These are phyloP conservation scores for Furculomyces boomerangus DNA, from an alignment of 371 early-diverging fungal species.

Conservation along the genomic window DNA sequence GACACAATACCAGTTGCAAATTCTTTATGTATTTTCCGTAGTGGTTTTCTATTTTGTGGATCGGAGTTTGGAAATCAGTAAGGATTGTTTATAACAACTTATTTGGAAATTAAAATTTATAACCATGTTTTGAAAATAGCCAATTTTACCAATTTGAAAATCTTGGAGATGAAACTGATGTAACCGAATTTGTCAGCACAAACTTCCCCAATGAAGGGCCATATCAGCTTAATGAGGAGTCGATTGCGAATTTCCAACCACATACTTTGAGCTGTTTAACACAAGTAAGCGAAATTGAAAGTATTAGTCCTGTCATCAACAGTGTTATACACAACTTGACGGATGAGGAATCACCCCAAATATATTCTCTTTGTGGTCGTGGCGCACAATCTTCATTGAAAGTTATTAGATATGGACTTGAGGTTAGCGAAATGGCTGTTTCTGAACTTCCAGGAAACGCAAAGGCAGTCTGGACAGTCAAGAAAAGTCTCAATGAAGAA, in stretches of 20 bases:
- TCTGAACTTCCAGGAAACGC: conserved; percentile 87
- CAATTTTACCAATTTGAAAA: conserved; percentile 82
- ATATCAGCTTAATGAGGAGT: conserved; percentile 12
- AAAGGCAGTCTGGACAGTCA: conserved; percentile 86
- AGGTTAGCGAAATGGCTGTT: conserved; percentile 78
- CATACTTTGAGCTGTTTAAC: conserved; percentile 65
- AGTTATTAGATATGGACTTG: conserved; percentile 81
- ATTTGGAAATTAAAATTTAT: not conserved
- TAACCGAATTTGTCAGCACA: conserved; percentile 50
- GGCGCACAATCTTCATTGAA: conserved; percentile 66
- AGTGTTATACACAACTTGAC: conserved; percentile 63
- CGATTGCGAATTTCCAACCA: conserved; percentile 54
- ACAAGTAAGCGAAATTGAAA: conserved; percentile 77
- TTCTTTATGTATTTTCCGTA: conserved; percentile 68
- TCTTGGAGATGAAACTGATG: conserved; percentile 77
- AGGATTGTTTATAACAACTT: not conserved
- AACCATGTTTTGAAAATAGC: conserved; percentile 5
- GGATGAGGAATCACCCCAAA: conserved; percentile 83
- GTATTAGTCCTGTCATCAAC: conserved; percentile 57
- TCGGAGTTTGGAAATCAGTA: conserved; percentile 76
- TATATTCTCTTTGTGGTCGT: conserved; percentile 75
- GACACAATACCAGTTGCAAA: conserved; percentile 77
- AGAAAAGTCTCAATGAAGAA: conserved; percentile 35
- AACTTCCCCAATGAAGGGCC: conserved; percentile 36
- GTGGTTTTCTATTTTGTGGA: conserved; percentile 85